Percentiles rank a stretch among this genome's conserved stretches.
phyloP scores from a whole-genome alignment of 345 rosid genomes.

The Raphanus raphanistrum region DNA sequence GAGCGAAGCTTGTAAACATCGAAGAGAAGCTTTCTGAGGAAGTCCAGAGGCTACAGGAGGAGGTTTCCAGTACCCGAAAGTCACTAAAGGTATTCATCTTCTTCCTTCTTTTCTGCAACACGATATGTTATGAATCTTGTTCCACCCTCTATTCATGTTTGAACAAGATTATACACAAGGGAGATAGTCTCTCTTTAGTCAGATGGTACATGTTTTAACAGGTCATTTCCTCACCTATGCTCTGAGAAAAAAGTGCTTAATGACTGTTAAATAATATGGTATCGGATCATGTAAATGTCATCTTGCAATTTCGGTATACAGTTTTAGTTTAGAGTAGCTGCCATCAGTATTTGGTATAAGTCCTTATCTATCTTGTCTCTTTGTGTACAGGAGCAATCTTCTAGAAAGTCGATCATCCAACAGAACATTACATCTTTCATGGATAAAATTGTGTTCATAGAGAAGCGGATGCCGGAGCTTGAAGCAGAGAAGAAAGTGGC shows the following conservation, averaged over 20 bases:
- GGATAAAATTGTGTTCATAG: slow-evolving; percentile 70
- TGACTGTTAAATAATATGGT: background rate
- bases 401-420: slow-evolving; percentile 78
- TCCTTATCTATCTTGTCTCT: slow-evolving; percentile 6
- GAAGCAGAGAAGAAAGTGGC: slow-evolving; percentile 92
- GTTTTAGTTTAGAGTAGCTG: background rate
- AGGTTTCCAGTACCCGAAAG: slow-evolving; percentile 65
- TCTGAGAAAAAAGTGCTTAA: background rate
- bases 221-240: background rate
- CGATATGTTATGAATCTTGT: background rate
- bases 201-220: background rate
- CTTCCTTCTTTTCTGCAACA: background rate
- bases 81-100: slow-evolving; percentile 57
- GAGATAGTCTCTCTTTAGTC: background rate
- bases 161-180: background rate
- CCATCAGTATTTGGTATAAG: background rate
- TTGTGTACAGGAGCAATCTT: slow-evolving; percentile 63
- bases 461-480: slow-evolving; percentile 79
- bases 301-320: background rate
- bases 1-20: slow-evolving; percentile 55
- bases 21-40: slow-evolving; percentile 78
- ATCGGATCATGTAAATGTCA: background rate
- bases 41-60: slow-evolving; percentile 64
- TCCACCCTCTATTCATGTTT: background rate
- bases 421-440: slow-evolving; percentile 67